Evolutionary conservation across 2,329 filamentous ascomycete genomes (phyloP), one percentile per base, ranked within the genome.

Genomic region (Sporothrix protearum): DNA sequence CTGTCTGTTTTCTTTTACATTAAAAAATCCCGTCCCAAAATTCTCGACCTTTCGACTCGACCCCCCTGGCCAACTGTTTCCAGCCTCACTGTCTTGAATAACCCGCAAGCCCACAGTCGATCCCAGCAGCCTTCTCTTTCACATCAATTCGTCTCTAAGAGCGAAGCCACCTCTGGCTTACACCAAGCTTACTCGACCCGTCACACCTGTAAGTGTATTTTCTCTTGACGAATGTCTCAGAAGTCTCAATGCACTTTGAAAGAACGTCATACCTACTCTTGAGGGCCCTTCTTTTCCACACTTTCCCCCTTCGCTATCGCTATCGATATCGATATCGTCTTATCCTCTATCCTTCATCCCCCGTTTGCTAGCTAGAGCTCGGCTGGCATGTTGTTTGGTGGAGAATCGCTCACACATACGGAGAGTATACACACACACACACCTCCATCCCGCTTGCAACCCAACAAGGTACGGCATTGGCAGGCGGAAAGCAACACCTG

Each of bases 401-500:
- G 28, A 33, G 53, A 57, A 55, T 12, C 39, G 14, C 42, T 2
- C 42, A 47, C 42, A 19, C 42, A 14, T 14, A 19, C 42, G 33
- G n/a, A n/a, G 14, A 12, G 14, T 2, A 42, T 42, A 42, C 12
- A 16, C 14, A 33, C 8, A 33, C 14, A 42, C 36, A 25, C 59
- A 64, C 59, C 33, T 63, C 59, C 36, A 45, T 10, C 59, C 59
- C 30, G n/a, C 59, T 64, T 64, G 59, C 59, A 64, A 64, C 59
- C 59, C 59, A 64, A 64, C 59, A 8, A 28, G 36, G 36, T 22
- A 28, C 36, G 59, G 59, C n/a, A 64, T 45, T 64, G 59, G 36
- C 2, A 64, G 36, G 14, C 10, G 36, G 19, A 39, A 45, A 28
- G 16, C 59, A 16, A 12, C 36, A 64, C 36, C n/a, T 14, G n/a